phyloP scores from a whole-genome alignment of 495 filamentous ascomycete genomes.

The Elasticomyces elasticus region DNA sequence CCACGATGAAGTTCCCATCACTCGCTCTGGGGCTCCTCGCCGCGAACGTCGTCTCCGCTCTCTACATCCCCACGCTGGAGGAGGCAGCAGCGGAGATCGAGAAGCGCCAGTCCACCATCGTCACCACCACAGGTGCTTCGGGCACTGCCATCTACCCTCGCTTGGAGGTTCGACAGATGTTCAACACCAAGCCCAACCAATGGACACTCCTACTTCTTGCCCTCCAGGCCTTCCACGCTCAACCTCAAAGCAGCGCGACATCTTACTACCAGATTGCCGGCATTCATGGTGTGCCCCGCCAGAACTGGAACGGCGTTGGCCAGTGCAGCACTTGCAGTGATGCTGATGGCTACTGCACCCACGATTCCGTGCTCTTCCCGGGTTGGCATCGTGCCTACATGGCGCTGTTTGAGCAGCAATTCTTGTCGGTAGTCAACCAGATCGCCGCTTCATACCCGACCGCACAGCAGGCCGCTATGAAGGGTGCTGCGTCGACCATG shows the following conservation, averaged over 20 bases:
- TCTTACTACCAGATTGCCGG: constrained; percentile 30
- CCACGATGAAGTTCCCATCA: constrained; percentile 8
- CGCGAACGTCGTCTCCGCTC: background rate
- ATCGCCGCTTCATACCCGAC: constrained; percentile 14
- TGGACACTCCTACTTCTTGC: constrained; percentile 29
- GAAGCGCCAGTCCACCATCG: constrained; percentile 11
- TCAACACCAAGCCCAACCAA: constrained; percentile 20
- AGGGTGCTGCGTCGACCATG: constrained; percentile 15
- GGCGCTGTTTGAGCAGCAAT: constrained; percentile 24
- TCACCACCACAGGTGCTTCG: constrained; percentile 22
- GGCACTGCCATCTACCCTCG: constrained; percentile 24
- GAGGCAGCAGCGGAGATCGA: constrained; percentile 12
- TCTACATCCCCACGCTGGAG: background rate
- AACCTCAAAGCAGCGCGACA: constrained; percentile 19
- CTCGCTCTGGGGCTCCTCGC: constrained; percentile 3
- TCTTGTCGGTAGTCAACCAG: constrained; percentile 19
- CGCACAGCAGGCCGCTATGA: constrained; percentile 9
- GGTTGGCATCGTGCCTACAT: constrained; percentile 38
- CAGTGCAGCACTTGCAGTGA: constrained; percentile 16
- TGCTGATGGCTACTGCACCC: constrained; percentile 33
- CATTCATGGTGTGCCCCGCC: constrained; percentile 23
- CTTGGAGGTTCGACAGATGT: constrained; percentile 25
- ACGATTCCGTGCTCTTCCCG: constrained; percentile 36
- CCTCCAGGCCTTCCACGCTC: constrained; percentile 23
- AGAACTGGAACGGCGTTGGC: constrained; percentile 18